Percentiles rank a stretch among this genome's conserved stretches.
These are phyloP conservation scores for Cystobasidiopsis lactophilus DNA, from an alignment of 768 basidiomycete species.

Conservation along the genomic window DNA sequence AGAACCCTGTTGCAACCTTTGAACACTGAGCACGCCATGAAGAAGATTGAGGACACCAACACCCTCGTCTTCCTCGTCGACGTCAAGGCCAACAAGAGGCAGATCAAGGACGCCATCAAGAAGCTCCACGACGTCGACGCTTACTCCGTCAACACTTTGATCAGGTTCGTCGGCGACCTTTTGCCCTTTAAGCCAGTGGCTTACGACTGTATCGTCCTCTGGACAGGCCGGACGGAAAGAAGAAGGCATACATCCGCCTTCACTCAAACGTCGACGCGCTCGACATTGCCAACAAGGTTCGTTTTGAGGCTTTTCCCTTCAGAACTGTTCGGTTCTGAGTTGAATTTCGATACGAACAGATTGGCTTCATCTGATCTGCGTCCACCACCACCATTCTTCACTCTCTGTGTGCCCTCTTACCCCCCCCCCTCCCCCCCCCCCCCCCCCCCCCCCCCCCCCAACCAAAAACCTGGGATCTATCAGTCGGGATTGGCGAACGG, in stretches of 20 bases:
- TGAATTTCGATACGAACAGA: neutral
- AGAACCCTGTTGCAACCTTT: neutral
- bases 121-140: constrained; percentile 95
- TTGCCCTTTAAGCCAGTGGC: neutral
- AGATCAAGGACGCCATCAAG: constrained; percentile 99
- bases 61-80: constrained; percentile 97
- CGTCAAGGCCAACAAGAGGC: constrained; percentile 84
- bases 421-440: too few species aligned
- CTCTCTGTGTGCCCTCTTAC: too few species aligned
- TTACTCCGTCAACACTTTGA: constrained; percentile 91
- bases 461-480: too few species aligned
- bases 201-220: neutral
- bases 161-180: constrained; percentile 41
- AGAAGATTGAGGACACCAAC: constrained; percentile 99
- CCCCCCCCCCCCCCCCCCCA: too few species aligned
- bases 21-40: constrained; percentile 69
- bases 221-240: constrained; percentile 79
- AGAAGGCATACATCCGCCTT: constrained; percentile 54
- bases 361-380: constrained; percentile 13
- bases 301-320: neutral
- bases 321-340: neutral
- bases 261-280: constrained; percentile 1
- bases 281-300: constrained; percentile 11
- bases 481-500: too few species aligned
- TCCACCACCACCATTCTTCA: too few species aligned